A percentile compares a stretch with the other conserved stretches of the same genome.
Evolutionary conservation across 441 rosid species (phyloP).

Genomic region (Croton laevigatus): DNA sequence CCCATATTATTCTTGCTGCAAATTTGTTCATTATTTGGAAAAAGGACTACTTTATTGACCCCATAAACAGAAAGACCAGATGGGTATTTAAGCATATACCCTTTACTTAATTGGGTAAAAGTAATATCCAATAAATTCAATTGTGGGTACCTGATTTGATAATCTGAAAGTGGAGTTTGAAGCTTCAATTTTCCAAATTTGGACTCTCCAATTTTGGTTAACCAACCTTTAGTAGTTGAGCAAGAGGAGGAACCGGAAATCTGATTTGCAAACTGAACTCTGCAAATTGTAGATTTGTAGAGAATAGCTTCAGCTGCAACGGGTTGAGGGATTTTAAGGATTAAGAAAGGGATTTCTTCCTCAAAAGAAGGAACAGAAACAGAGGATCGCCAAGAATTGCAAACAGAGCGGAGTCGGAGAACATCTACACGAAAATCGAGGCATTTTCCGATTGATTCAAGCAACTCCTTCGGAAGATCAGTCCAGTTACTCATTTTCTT

Average conservation of each 20-base stretch:
- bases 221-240: constrained; percentile 36
- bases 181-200: constrained; percentile 32
- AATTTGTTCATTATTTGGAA: constrained; percentile 10
- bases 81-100: constrained; percentile 40
- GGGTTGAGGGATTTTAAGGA: constrained; percentile 31
- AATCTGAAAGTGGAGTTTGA: constrained; percentile 51
- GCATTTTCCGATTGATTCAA: constrained; percentile 37
- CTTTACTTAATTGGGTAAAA: constrained; percentile 21
- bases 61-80: constrained; percentile 37
- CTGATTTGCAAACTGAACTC: neutral
- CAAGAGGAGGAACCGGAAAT: neutral
- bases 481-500: constrained; percentile 33
- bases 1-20: constrained; percentile 25
- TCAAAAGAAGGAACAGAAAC: constrained; percentile 16
- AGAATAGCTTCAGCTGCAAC: constrained; percentile 28
- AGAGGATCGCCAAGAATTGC: constrained; percentile 60
- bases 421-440: constrained; percentile 43
- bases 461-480: constrained; percentile 52
- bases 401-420: constrained; percentile 57
- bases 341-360: neutral
- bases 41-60: constrained; percentile 18
- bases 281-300: constrained; percentile 25
- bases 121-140: constrained; percentile 40
- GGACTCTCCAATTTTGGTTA: constrained; percentile 51
- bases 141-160: constrained; percentile 4